phyloP scores from a whole-genome alignment of 345 rosid species.

The Acer yangbiense region DNA sequence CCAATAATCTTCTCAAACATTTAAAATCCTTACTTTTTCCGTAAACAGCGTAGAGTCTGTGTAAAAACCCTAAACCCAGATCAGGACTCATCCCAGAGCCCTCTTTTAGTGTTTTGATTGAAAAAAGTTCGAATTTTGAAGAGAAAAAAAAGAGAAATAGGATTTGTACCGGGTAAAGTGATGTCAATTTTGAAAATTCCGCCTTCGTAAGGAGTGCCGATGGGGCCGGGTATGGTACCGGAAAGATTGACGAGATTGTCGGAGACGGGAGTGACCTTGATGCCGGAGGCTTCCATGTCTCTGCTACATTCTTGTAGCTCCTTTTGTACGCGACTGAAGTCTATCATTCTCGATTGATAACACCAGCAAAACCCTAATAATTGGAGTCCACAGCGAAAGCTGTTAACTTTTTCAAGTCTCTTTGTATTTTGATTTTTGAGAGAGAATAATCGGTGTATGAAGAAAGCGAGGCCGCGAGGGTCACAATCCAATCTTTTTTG shows the following conservation, averaged over 20 bases:
- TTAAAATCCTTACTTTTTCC: background rate
- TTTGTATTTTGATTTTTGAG: background rate
- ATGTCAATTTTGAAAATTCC: conserved; percentile 89
- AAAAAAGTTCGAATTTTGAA: background rate
- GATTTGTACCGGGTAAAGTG: conserved; percentile 60
- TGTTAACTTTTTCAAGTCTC: background rate
- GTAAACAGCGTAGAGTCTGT: background rate
- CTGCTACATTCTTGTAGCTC: conserved; percentile 90
- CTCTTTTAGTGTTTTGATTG: background rate
- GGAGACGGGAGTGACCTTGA: conserved; percentile 69
- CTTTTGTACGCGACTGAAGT: conserved; percentile 82
- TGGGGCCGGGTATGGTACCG: conserved; percentile 87
- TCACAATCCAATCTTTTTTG: background rate
- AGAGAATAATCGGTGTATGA: background rate
- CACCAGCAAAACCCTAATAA: background rate
- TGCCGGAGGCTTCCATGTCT: conserved; percentile 69
- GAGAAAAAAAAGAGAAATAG: background rate
- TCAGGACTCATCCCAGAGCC: background rate
- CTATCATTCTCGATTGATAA: conserved; percentile 50
- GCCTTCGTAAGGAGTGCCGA: conserved; percentile 92
- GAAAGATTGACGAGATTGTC: conserved; percentile 71
- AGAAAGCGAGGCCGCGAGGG: background rate
- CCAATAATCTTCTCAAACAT: background rate
- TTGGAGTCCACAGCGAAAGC: background rate
- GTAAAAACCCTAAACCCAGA: conserved; percentile 9